A percentile compares a stretch with the other conserved stretches of the same genome.
Conservation (phyloP, 768 basidiomycete species). For the Amanita jacksonii region DNA sequence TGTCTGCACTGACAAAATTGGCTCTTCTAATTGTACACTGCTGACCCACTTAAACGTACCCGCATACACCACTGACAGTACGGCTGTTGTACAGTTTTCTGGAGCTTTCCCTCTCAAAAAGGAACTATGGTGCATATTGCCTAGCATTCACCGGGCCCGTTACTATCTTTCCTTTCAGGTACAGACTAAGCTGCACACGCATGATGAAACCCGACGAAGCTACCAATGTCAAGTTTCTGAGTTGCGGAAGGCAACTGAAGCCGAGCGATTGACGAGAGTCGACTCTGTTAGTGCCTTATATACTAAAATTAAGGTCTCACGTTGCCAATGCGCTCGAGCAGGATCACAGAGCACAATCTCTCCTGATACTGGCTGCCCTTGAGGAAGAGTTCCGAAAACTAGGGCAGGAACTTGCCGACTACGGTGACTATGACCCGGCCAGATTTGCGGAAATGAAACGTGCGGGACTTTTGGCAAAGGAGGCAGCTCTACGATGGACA, state of each 20-base stretch:
- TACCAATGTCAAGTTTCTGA: constrained; percentile 42
- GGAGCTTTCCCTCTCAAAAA: constrained; percentile 89
- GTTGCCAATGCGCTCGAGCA: constrained; percentile 19
- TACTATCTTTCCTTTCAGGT: constrained; percentile 28
- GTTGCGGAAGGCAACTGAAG: constrained; percentile 33
- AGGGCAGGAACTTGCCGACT: constrained; percentile 62
- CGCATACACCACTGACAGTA: constrained; percentile 14
- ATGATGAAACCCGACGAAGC: constrained; percentile 34
- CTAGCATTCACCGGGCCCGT: background rate
- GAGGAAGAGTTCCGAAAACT: constrained; percentile 42
- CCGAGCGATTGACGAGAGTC: constrained; percentile 43
- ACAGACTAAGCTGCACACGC: constrained; percentile 42
- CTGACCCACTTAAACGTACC: constrained; percentile 13
- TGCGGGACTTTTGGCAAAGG: constrained; percentile 67
- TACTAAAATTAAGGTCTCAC: background rate
- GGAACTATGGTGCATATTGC: constrained; percentile 53
- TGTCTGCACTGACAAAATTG: constrained; percentile 87
- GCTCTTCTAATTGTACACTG: constrained; percentile 86
- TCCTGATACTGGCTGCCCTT: constrained; percentile 39
- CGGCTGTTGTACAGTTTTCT: constrained; percentile 55
- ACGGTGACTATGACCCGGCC: constrained; percentile 78
- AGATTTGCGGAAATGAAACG: constrained; percentile 71
- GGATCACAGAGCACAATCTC: constrained; percentile 45
- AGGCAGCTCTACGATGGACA: constrained; percentile 83
- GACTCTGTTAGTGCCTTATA: constrained; percentile 39